A percentile compares a stretch with the other conserved stretches of the same genome.
phyloP scores from a whole-genome alignment of 306 rosid genomes.

The Neltuma alba region DNA sequence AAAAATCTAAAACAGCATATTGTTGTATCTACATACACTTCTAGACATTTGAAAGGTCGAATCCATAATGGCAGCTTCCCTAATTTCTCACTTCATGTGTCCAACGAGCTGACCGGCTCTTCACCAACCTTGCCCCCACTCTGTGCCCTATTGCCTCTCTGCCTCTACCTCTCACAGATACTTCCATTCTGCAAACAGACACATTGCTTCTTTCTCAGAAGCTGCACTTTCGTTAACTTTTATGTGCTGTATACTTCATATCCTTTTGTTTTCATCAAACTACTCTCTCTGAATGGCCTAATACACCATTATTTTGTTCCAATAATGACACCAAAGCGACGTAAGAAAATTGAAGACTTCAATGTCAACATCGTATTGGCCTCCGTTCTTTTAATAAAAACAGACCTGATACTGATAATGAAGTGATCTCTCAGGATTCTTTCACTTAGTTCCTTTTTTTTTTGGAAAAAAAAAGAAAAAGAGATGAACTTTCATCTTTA shows the following conservation, averaged over 20 bases:
- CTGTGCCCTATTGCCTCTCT: slow-evolving; percentile 25
- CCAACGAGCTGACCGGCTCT: slow-evolving; percentile 66
- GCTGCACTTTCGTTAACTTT: neutral
- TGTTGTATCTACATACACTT: neutral
- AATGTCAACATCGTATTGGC: neutral
- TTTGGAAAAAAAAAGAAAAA: too few relatives aligned
- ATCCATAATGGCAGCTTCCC: slow-evolving; percentile 43
- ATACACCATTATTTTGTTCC: neutral
- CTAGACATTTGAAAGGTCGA: slow-evolving; percentile 36
- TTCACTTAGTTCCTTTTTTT: neutral
- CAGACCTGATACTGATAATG: neutral
- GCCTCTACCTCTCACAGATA: neutral
- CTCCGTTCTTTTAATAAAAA: neutral
- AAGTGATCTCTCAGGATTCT: neutral
- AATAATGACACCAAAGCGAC: neutral
- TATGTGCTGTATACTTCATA: neutral
- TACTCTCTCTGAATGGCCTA: neutral
- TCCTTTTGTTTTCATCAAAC: neutral
- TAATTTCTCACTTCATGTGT: slow-evolving; percentile 48
- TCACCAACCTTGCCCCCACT: slow-evolving; percentile 71
- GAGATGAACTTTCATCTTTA: neutral
- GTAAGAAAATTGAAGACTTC: neutral
- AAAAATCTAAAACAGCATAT: neutral
- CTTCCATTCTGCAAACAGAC: neutral
- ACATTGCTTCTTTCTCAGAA: neutral